phyloP scores from a whole-genome alignment of 306 rosid species.

The Corylus americana region DNA sequence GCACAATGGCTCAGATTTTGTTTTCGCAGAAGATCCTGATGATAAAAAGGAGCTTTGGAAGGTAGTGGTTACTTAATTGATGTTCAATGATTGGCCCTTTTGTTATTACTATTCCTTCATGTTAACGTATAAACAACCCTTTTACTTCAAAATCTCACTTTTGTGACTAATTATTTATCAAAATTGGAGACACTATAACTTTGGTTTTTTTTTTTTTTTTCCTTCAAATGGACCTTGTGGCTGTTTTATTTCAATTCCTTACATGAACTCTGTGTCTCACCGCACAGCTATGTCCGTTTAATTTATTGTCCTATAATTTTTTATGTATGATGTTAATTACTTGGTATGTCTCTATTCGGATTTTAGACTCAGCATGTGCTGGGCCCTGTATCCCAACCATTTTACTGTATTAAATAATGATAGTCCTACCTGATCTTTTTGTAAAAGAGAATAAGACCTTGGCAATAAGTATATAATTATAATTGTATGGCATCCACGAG shows the following conservation, averaged over 20 bases:
- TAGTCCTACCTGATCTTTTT: neutral
- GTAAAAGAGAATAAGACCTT: neutral
- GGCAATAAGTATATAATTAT: neutral
- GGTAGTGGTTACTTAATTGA: conserved; percentile 44
- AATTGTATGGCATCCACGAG: neutral
- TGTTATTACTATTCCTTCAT: neutral
- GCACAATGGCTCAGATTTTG: conserved; percentile 95
- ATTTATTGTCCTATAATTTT: neutral
- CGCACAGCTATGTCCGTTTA: neutral
- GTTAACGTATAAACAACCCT: neutral
- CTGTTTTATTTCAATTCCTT: neutral
- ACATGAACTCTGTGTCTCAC: neutral
- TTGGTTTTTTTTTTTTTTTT: neutral
- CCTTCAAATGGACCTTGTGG: neutral
- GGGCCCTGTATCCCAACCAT: neutral
- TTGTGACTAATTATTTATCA: neutral
- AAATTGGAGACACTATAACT: neutral
- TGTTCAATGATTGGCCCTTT: conserved; percentile 9
- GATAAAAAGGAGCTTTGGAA: conserved; percentile 88
- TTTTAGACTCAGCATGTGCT: neutral
- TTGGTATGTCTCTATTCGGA: neutral
- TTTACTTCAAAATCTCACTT: neutral
- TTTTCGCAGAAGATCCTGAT: conserved; percentile 84
- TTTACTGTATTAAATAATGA: neutral
- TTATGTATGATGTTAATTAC: neutral